phyloP scores from a whole-genome alignment of 768 basidiomycete species.

The Lactarius trivialis region DNA sequence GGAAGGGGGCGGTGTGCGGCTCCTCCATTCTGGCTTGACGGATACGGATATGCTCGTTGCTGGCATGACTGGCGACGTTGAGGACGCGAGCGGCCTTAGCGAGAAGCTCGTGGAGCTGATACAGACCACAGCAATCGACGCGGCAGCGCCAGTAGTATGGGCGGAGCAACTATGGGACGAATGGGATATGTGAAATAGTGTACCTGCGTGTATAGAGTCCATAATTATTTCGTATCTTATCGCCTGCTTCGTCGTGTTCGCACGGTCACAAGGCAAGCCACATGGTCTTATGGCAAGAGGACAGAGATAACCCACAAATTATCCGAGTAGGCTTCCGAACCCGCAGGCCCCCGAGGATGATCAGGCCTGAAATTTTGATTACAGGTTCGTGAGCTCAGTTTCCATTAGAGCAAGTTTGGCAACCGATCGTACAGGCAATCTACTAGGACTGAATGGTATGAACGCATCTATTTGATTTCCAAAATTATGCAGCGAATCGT shows the following conservation, averaged over 20 bases:
- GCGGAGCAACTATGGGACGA: slow-evolving; percentile 21
- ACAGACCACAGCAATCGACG: slow-evolving; percentile 55
- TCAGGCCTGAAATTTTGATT: not conserved
- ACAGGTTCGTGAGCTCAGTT: not conserved
- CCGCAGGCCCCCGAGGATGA: no score
- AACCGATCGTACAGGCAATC: not conserved
- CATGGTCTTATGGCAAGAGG: not conserved
- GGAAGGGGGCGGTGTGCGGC: slow-evolving; percentile 61
- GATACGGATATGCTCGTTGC: slow-evolving; percentile 48
- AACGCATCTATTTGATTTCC: not conserved
- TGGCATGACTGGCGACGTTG: slow-evolving; percentile 54
- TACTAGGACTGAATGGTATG: not conserved
- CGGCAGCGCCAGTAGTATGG: slow-evolving; percentile 15
- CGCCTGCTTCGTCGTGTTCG: not conserved
- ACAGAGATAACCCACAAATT: not conserved
- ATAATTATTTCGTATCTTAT: not conserved
- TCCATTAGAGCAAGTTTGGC: not conserved
- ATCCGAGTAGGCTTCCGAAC: not conserved
- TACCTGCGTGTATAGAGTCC: not conserved
- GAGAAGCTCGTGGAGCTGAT: slow-evolving; percentile 63
- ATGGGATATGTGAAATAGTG: slow-evolving; percentile 19
- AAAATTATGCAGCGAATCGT: not conserved
- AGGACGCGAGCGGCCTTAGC: slow-evolving; percentile 49
- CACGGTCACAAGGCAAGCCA: not conserved
- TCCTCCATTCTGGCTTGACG: slow-evolving; percentile 45